Conservation (phyloP, 139 green algal species). For the Nannochloris sp. region DNA sequence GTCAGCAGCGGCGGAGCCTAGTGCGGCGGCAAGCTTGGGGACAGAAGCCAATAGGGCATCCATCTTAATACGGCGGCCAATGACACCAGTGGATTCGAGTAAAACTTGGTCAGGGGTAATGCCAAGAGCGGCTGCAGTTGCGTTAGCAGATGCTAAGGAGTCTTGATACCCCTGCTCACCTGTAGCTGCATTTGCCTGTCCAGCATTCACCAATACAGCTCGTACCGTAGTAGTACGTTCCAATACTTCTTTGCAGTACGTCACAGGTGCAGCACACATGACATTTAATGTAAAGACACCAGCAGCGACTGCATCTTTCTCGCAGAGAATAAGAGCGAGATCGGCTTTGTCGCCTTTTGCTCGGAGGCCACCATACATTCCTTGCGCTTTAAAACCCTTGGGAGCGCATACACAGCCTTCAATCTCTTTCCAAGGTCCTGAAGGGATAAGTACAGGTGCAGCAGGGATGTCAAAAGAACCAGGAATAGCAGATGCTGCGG, state of each 20-base stretch:
- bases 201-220: conserved; percentile 86
- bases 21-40: conserved; percentile 52
- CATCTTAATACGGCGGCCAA: conserved; percentile 94
- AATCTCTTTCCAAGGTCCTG: conserved; percentile 82
- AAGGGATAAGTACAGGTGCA: conserved; percentile 82
- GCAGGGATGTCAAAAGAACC: conserved; percentile 65
- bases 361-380: conserved; percentile 75
- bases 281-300: conserved; percentile 95
- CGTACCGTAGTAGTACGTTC: conserved; percentile 44
- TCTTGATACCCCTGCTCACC: conserved; percentile 65
- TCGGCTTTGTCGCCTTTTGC: conserved; percentile 79
- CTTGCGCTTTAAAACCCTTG: conserved; percentile 87
- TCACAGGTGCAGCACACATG: conserved; percentile 89
- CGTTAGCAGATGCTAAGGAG: conserved; percentile 47
- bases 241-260: conserved; percentile 87
- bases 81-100: conserved; percentile 73
- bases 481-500: too few relatives aligned
- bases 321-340: conserved; percentile 81
- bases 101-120: conserved; percentile 50
- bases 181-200: conserved; percentile 93
- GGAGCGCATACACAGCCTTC: conserved; percentile 66
- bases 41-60: conserved; percentile 69
- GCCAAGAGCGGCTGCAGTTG: conserved; percentile 54
- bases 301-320: conserved; percentile 58
- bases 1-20: conserved; percentile 50